Conservation (phyloP, 805 yeast species). For the Maudiozyma serrabonitensis region DNA sequence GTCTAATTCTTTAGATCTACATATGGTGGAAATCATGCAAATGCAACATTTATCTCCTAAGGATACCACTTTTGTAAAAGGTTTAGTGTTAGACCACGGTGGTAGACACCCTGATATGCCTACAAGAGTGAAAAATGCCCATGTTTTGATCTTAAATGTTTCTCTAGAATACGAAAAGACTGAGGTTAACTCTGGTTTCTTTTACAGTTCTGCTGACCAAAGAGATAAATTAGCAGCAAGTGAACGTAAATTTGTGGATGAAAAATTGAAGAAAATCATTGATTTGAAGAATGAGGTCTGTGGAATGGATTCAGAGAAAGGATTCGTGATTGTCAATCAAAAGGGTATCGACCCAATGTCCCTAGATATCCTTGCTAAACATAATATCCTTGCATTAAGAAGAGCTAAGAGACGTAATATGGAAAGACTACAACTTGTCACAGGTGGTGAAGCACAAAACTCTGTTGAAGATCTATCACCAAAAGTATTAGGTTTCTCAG, state of each 20-base stretch:
- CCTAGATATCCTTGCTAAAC: slow-evolving; percentile 83
- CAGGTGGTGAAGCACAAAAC: slow-evolving; percentile 97
- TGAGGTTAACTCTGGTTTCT: slow-evolving; percentile 93
- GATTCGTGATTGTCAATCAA: slow-evolving; percentile 92
- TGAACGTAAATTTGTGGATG: slow-evolving; percentile 91
- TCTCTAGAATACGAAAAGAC: slow-evolving; percentile 95
- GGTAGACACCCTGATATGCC: slow-evolving; percentile 99
- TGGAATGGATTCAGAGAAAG: slow-evolving; percentile 57
- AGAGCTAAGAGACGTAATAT: slow-evolving; percentile 98
- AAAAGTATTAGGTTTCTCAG: slow-evolving; percentile 75
- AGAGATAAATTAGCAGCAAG: slow-evolving; percentile 88
- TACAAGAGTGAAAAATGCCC: slow-evolving; percentile 69
- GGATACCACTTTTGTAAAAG: slow-evolving; percentile 75
- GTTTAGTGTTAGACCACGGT: slow-evolving; percentile 94
- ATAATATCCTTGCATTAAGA: slow-evolving; percentile 87
- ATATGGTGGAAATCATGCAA: slow-evolving; percentile 96
- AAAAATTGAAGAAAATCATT: slow-evolving; percentile 79
- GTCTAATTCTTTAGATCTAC: slow-evolving; percentile 60
- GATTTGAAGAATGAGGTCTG: slow-evolving; percentile 91
- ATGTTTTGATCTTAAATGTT: slow-evolving; percentile 80
- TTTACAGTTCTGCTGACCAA: slow-evolving; percentile 90
- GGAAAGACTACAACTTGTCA: slow-evolving; percentile 93
- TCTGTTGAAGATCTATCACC: slow-evolving; percentile 88
- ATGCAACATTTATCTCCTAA: slow-evolving; percentile 89
- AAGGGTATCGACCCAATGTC: slow-evolving; percentile 99